A percentile compares a stretch with the other conserved stretches of the same genome.
Conservation (phyloP, 176 grass and related monocot genomes). For the Cenchrus purpureus region DNA sequence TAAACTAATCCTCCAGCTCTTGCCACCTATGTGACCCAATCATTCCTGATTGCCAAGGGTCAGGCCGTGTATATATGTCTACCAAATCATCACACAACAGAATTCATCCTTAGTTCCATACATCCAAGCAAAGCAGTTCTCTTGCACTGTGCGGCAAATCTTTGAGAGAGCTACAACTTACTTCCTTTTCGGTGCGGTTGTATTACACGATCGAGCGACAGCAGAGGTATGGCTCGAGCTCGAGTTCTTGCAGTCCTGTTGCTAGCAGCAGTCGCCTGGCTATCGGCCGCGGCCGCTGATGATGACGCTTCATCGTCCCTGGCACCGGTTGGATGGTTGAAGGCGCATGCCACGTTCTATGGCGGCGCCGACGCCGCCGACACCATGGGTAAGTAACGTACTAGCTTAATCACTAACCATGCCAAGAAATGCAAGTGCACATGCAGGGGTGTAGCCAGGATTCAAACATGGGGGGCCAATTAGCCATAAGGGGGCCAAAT, state of each 20-base stretch:
- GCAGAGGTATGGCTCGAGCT: not conserved
- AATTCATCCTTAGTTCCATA: not conserved
- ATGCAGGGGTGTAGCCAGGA: too few relatives aligned
- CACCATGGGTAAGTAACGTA: slow-evolving; percentile 9
- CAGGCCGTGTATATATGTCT: not conserved
- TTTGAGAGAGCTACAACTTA: not conserved
- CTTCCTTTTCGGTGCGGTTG: not conserved
- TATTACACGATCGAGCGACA: not conserved
- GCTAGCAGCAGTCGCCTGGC: not conserved
- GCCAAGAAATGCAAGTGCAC: too few relatives aligned
- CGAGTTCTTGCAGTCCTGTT: not conserved
- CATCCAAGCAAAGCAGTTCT: not conserved
- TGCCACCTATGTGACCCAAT: too few relatives aligned
- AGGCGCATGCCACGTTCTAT: slow-evolving; percentile 54
- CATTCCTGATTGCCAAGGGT: not conserved
- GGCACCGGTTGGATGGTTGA: slow-evolving; percentile 32
- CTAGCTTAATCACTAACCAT: too few relatives aligned
- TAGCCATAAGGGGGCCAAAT: too few relatives aligned
- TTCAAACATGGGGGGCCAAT: too few relatives aligned
- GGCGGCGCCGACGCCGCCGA: slow-evolving; percentile 52
- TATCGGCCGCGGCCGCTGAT: not conserved
- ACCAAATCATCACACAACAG: not conserved
- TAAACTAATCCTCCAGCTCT: too few relatives aligned
- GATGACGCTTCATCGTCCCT: not conserved
- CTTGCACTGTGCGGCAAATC: too few relatives aligned